Evolutionary conservation across 2,329 filamentous ascomycete species (phyloP), one percentile per base, ranked within the genome.

Genomic region (Pestalotiopsis sp.): DNA sequence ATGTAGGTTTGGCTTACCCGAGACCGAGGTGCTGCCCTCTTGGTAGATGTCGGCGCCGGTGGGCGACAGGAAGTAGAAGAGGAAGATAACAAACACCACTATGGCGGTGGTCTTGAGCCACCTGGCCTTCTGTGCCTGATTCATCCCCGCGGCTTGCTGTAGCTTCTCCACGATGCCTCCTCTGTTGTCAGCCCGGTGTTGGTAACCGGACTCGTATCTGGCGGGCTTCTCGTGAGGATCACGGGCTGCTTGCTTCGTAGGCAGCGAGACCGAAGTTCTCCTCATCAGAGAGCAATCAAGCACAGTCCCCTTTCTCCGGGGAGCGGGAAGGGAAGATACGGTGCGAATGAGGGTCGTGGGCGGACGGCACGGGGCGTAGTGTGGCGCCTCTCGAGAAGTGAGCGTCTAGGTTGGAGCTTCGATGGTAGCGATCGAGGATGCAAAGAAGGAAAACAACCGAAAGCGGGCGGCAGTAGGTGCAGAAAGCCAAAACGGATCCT

Each of bases 91-190:
- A 75, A 86, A 83, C 75, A 89, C 85, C 70, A 90, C 80, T 72
- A 91, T 87, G 72, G 87, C 88, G 75, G 85, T 86, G 70, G 89
- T 90, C 83, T 90, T 91, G 73, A 90, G 79, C 85, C 89, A 91
- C 78, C 90, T 87, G 72, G 88, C 84, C 79, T 86, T 87, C 83
- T 91, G 89, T 77, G 88, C 86, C 82, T 91, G 89, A 71, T 88
- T 86, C 84, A 89, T 88, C 80, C 84, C 87, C 77, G 83, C 83
- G 77, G 85, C 82, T 60, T 66, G 61, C 80, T 88, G 87, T 82
- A 88, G 80, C 74, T 83, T 88, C 80, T 84, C 82, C 78, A 89
- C 79, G 69, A 85, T 80, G 75, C 82, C 82, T 75, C 80, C 77
- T 74, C 83, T 80, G 77, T 81, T 82, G 73, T 83, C 80, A 74